Evolutionary conservation across 257 asterid species (phyloP), one percentile per base, ranked within the genome.

Genomic region (Scutellaria minor): DNA sequence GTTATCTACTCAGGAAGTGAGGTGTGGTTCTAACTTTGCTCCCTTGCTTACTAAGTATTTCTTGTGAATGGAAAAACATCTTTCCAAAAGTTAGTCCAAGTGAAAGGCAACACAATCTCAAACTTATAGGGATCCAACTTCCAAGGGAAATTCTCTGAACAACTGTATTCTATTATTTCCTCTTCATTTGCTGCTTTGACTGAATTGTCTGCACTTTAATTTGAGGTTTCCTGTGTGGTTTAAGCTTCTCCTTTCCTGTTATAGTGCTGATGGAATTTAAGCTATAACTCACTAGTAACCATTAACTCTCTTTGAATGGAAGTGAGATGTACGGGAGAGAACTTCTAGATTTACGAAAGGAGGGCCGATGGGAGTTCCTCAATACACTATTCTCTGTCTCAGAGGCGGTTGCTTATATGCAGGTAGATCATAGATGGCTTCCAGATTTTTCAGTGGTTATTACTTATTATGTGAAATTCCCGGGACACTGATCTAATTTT

Each of bases 351-450:
- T 82, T 91, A 83, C 89, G 97, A 54, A 87, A 91, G 76, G 93
- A 91, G 84, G 79, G 82, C 79, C 86, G 83, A 54, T 91, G 97
- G 97, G 96, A 84, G 81, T 91, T 91, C 82, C 93, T 91, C 64
- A 91, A 86, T 81, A 91, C 97, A 60, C 77, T 89, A 10, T 91
- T 91, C 83, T 91, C 97, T 31, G 96, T 91, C 81, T 91, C 97
- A 59, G 97, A 91, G 84, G 97, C 97, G 6, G 97, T 91, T 76
- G 97, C 97, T 58, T 91, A 79, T 72, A 91, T 91, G 97, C 97
- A 91, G 97, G 97, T 89, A 83, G 27, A 24, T 24, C 27, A 24
- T 24, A 24, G 44, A 47, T 50, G 18, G 35, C 76, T 79, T 77
- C 64, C 58, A 54, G 27, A 57, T 64, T 64, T 75, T 44, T 44